These are phyloP conservation scores for Lycium barbarum DNA, from an alignment of 257 asterid species.

Conservation along the genomic window DNA sequence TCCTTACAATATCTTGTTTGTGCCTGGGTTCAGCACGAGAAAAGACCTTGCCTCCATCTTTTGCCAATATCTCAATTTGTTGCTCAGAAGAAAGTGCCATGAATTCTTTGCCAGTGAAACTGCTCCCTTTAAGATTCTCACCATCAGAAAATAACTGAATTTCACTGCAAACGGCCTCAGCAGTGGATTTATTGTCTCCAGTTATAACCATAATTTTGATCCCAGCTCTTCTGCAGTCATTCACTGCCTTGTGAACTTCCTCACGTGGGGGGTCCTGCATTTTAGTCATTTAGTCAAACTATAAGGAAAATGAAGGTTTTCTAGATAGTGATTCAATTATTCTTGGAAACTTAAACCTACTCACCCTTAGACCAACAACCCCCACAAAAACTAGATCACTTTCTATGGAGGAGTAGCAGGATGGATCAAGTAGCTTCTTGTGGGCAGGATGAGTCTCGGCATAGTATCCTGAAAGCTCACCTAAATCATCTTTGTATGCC, in stretches of 20 bases:
- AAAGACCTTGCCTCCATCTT: conserved; percentile 79
- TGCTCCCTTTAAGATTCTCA: conserved; percentile 62
- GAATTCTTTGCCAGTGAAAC: conserved; percentile 86
- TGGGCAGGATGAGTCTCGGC: conserved; percentile 70
- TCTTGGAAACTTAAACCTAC: conserved; percentile 29
- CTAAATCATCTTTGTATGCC: conserved; percentile 84
- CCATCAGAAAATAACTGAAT: conserved; percentile 63
- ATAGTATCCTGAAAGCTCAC: conserved; percentile 72
- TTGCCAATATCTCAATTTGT: conserved; percentile 63
- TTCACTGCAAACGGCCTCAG: conserved; percentile 88
- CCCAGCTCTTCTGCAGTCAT: conserved; percentile 86
- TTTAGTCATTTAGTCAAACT: conserved; percentile 11
- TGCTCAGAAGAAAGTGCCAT: conserved; percentile 66
- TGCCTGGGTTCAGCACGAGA: conserved; percentile 95
- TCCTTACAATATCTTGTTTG: conserved; percentile 89
- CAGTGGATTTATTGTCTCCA: conserved; percentile 96
- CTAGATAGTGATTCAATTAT: neutral
- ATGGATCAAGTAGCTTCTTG: conserved; percentile 73
- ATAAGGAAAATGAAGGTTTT: neutral
- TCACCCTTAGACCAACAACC: conserved; percentile 83
- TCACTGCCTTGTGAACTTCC: conserved; percentile 76
- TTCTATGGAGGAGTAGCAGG: conserved; percentile 71
- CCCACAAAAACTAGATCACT: conserved; percentile 82
- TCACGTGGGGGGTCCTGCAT: conserved; percentile 94
- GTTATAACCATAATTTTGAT: conserved; percentile 91